Percentiles rank a stretch among this genome's conserved stretches.
Evolutionary conservation across 345 rosid species (phyloP).

Genomic region (Camelina laxa): DNA sequence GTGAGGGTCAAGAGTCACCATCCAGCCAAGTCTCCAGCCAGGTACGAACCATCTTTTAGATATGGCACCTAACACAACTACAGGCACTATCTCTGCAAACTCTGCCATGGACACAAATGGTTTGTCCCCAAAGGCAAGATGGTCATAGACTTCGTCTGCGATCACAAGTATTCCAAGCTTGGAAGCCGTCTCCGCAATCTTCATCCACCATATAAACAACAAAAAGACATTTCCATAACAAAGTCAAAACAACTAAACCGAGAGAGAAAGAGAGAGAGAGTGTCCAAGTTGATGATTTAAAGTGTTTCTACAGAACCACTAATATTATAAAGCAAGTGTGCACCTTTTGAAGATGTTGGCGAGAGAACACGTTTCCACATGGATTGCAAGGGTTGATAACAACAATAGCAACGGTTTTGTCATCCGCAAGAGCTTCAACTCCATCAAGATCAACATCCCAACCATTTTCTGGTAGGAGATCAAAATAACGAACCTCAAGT

Average conservation of each 20-base stretch:
- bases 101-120: slow-evolving; percentile 75
- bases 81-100: slow-evolving; percentile 63
- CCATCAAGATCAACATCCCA: slow-evolving; percentile 72
- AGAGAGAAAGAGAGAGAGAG: too few relatives aligned
- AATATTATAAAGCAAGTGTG: background rate
- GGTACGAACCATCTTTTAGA: slow-evolving; percentile 84
- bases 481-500: slow-evolving; percentile 62
- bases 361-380: slow-evolving; percentile 63
- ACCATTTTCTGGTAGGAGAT: slow-evolving; percentile 62
- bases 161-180: slow-evolving; percentile 70
- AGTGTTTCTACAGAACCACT: background rate
- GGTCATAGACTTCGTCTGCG: slow-evolving; percentile 66
- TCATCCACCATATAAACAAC: slow-evolving; percentile 10
- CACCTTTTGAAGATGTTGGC: slow-evolving; percentile 60
- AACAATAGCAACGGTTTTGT: slow-evolving; percentile 63
- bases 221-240: background rate
- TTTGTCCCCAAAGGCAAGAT: slow-evolving; percentile 57
- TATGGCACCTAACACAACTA: slow-evolving; percentile 61
- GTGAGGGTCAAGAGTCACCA: slow-evolving; percentile 66
- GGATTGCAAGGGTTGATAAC: slow-evolving; percentile 70
- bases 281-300: background rate
- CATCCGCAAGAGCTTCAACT: slow-evolving; percentile 67
- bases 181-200: slow-evolving; percentile 67
- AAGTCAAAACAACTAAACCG: slow-evolving; percentile 5
- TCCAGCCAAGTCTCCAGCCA: slow-evolving; percentile 86